Percentiles rank a stretch among this genome's conserved stretches.
phyloP scores from a whole-genome alignment of 768 basidiomycete genomes.

The Suillus decipiens region DNA sequence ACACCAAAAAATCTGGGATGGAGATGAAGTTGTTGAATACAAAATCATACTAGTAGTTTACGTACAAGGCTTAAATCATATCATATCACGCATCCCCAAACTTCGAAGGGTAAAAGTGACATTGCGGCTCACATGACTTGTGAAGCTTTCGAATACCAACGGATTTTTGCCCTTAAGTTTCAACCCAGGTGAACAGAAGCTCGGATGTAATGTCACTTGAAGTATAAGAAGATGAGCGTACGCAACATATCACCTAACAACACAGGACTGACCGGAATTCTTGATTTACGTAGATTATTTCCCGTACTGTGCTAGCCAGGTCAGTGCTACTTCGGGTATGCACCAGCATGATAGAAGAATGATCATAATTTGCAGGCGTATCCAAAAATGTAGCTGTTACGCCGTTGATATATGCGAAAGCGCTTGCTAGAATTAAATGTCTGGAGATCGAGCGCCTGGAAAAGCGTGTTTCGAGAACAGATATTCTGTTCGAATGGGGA shows the following conservation, averaged over 20 bases:
- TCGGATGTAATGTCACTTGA: constrained; percentile 6
- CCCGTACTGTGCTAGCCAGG: constrained; percentile 68
- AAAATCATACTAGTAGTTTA: no score
- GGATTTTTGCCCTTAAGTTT: constrained; percentile 49
- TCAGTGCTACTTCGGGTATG: constrained; percentile 41
- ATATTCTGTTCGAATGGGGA: no score
- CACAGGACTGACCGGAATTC: constrained; percentile 17
- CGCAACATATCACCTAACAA: constrained; percentile 28
- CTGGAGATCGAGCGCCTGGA: constrained; percentile 13
- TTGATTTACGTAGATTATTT: constrained; percentile 2
- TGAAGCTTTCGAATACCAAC: constrained; percentile 64
- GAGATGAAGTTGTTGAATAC: no score
- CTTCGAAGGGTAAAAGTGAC: constrained; percentile 19
- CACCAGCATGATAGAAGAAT: constrained; percentile 27
- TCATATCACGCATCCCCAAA: no score
- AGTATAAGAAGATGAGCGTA: constrained; percentile 16
- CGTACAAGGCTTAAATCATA: no score
- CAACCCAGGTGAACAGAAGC: constrained; percentile 51
- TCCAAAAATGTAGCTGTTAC: constrained; percentile 16
- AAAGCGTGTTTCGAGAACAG: constrained; percentile 51
- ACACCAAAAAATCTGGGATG: no score
- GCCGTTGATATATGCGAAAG: constrained; percentile 35
- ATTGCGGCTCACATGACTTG: constrained; percentile 62
- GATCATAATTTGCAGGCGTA: not conserved
- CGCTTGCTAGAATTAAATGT: constrained; percentile 15